Evolutionary conservation across 2,329 filamentous ascomycete genomes (phyloP).

Genomic region (Aspergillus niger): DNA sequence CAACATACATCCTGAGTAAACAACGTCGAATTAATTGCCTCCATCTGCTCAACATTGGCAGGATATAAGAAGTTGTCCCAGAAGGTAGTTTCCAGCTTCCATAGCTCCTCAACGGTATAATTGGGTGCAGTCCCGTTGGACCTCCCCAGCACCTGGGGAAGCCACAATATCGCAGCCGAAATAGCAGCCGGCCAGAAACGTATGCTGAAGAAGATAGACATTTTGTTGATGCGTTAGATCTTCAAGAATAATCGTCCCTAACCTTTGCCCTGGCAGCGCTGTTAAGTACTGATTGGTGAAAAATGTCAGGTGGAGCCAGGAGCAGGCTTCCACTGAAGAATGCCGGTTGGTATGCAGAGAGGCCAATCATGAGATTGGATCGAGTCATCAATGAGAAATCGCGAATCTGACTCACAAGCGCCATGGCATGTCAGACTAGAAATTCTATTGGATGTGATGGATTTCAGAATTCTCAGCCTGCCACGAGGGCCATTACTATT

Average conservation of each 20-base stretch:
- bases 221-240: too few relatives aligned
- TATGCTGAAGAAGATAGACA: neutral
- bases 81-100: neutral
- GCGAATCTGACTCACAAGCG: too few relatives aligned
- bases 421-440: too few relatives aligned
- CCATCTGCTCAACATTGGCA: conserved; percentile 23
- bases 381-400: neutral
- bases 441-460: too few relatives aligned
- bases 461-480: too few relatives aligned
- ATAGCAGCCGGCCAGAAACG: neutral
- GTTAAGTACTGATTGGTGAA: too few relatives aligned
- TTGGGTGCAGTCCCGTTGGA: neutral
- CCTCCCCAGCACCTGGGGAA: neutral
- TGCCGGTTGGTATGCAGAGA: neutral
- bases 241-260: too few relatives aligned
- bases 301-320: neutral
- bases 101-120: neutral
- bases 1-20: neutral
- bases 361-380: neutral
- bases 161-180: neutral
- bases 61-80: conserved; percentile 6
- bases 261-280: too few relatives aligned
- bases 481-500: too few relatives aligned
- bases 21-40: conserved; percentile 13
- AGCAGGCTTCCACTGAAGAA: neutral